These are phyloP conservation scores for Xylariomycetidae sp. DNA, from an alignment of 2,329 filamentous ascomycete genomes.

Conservation along the genomic window DNA sequence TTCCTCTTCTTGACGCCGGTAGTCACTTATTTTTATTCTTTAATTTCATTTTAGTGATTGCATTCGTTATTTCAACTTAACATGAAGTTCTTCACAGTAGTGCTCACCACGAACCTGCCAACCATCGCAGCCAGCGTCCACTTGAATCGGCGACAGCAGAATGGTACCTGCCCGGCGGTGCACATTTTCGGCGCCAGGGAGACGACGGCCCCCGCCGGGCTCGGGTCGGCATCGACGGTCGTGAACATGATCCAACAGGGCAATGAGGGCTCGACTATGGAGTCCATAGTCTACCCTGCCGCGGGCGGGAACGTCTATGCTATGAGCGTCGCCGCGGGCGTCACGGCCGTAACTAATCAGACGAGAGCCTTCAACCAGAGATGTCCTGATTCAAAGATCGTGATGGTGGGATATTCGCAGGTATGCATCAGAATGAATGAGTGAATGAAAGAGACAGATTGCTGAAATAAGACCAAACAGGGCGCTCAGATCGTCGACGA, in stretches of 20 bases:
- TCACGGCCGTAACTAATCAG: conserved; percentile 43
- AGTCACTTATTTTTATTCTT: no score
- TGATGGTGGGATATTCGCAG: conserved; percentile 59
- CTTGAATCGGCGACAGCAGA: conserved; percentile 3
- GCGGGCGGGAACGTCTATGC: conserved; percentile 50
- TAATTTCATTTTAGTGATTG: no score
- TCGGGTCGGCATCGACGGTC: conserved; percentile 38
- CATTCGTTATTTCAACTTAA: no score
- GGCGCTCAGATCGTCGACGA: conserved; percentile 60
- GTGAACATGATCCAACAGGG: conserved; percentile 37
- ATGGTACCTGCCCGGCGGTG: conserved; percentile 33
- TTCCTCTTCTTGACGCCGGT: no score
- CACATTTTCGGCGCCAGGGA: conserved; percentile 48
- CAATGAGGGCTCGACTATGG: conserved; percentile 38
- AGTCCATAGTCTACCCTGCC: conserved; percentile 48
- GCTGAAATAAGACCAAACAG: conserved; percentile 23
- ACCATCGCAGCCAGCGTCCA: neutral
- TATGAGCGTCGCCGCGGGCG: conserved; percentile 47
- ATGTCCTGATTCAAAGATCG: conserved; percentile 50
- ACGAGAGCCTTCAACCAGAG: conserved; percentile 44
- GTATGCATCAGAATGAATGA: no score
- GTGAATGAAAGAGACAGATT: neutral
- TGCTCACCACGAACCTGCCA: conserved; percentile 1
- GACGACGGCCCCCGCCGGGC: conserved; percentile 41
- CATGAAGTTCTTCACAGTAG: no score